Evolutionary conservation across 208 protist species (phyloP), one percentile per base, ranked within the genome.

Genomic region (Wallacemonas sp.): DNA sequence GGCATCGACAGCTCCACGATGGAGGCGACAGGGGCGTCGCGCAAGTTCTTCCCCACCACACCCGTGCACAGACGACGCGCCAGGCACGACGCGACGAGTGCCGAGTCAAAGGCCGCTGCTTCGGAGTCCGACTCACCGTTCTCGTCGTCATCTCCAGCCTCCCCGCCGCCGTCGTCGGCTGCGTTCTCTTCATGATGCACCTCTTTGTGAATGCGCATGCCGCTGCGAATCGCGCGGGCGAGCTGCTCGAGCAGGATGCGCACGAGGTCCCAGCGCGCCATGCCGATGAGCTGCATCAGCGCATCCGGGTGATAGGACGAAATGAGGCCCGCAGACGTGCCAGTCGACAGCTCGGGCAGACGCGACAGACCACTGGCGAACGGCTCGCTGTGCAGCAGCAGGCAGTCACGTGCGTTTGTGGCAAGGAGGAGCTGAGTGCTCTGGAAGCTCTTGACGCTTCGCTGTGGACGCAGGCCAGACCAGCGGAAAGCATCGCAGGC

Each of bases 221-320:
- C n/a, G n/a, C n/a, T n/a, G n/a, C n/a, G n/a, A 41, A 58, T 58
- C 9, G 77, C 70, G 17, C 61, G 43, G 0, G 72, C 72, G 9
- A 91, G 61, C 17, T 60, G 60, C 21, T 54, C 32, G 43, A 88
- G 68, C 33, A 87, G 62, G 41, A 57, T 68, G 0, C 41, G 55
- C 27, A 88, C 64, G 34, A 83, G 65, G 8, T 52, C 56, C 83
- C 85, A 92, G 11, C 70, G 72, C 29, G 67, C 85, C 73, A 87
- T 80, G 16, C 79, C 78, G 55, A 92, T 82, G 54, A 92, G 80
- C 69, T 88, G 82, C 81, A 92, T 81, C 27, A 92, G 16, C 19
- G 69, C 47, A 61, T 88, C 85, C 3, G 81, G 81, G 54, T 92
- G 85, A 66, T 86, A 87, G 58, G 75, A 74, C 27, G 76, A 58